These are phyloP conservation scores for Sporothrix brasiliensis DNA, from an alignment of 2,329 filamentous ascomycete genomes.

Conservation along the genomic window DNA sequence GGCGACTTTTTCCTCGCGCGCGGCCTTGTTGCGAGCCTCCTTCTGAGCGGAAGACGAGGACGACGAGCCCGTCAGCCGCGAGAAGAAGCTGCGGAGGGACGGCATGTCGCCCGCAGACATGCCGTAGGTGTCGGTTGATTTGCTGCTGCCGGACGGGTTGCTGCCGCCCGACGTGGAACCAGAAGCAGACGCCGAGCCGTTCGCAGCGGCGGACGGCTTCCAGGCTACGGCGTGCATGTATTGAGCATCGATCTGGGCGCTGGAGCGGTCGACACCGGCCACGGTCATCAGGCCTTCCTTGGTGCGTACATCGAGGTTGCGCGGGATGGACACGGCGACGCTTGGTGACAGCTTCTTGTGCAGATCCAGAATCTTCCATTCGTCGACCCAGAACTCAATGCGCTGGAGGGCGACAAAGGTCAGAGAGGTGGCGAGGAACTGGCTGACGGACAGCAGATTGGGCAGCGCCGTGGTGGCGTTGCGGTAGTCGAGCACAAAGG, in stretches of 20 bases:
- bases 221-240: constrained; percentile 89
- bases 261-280: constrained; percentile 75
- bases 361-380: constrained; percentile 77
- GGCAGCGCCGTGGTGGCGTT: constrained; percentile 86
- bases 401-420: constrained; percentile 89
- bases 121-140: constrained; percentile 54
- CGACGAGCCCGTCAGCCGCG: constrained; percentile 63
- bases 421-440: constrained; percentile 91
- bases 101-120: constrained; percentile 55
- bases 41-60: constrained; percentile 50
- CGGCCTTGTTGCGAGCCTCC: constrained; percentile 56
- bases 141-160: constrained; percentile 42
- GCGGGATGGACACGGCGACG: constrained; percentile 70
- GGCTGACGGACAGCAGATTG: constrained; percentile 79
- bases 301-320: constrained; percentile 78
- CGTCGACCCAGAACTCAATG: constrained; percentile 89
- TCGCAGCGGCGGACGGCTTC: constrained; percentile 60
- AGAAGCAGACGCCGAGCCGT: constrained; percentile 34
- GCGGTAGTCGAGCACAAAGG: constrained; percentile 93
- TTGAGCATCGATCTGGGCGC: constrained; percentile 86
- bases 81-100: constrained; percentile 78
- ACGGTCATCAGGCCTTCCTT: constrained; percentile 89
- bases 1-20: constrained; percentile 63
- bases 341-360: constrained; percentile 85
- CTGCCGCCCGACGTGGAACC: not conserved